Evolutionary conservation across 805 yeast genomes (phyloP), one percentile per base, ranked within the genome.

Genomic region (Dipodascus albidus): DNA sequence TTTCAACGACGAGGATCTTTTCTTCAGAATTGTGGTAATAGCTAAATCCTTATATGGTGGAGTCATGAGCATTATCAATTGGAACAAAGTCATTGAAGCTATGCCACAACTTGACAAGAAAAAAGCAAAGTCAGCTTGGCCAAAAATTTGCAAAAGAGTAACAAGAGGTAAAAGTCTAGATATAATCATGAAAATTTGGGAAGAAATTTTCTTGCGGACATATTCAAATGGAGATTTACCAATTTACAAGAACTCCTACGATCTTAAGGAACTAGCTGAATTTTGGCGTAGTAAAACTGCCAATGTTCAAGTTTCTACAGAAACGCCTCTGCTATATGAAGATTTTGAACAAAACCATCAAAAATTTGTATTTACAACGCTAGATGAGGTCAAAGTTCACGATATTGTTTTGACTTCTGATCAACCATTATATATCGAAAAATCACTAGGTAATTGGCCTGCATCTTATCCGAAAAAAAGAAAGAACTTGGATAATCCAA

Each of bases 11-110:
- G 72, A 78, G 1, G 76, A 81, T 20, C 69, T 73, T 1, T 69
- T 88, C 41, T 78, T 81, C 58, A 75, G 87, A 56, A 76, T 83
- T 1, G 84, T 84, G 15, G 79, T 85, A 11, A 82, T 87, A 19
- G 77, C 83, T 2, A 81, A 83, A 57, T 77, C 89, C 15, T 53
- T 68, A 15, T 63, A 58, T 49, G 56, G 65, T 35, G 74, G 85
- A 41, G 73, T 67, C 17, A 74, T 77, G 48, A 79, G 79, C 15
- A 67, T 69, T 3, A 83, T 86, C 38, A 82, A 80, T 55, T 89
- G 95, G 85, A 75, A 74, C 0, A 67, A 73, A 38, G 80, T 89
- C 3, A 72, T 83, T 0, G 62, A 61, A 0, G 64, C 79, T 3
- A 77, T 86, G 49, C 72, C 68, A 2, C 20, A 14, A 4, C 74